A percentile compares a stretch with the other conserved stretches of the same genome.
Conservation (phyloP, 169 alveolate genomes). For the Perkinsus olseni region DNA sequence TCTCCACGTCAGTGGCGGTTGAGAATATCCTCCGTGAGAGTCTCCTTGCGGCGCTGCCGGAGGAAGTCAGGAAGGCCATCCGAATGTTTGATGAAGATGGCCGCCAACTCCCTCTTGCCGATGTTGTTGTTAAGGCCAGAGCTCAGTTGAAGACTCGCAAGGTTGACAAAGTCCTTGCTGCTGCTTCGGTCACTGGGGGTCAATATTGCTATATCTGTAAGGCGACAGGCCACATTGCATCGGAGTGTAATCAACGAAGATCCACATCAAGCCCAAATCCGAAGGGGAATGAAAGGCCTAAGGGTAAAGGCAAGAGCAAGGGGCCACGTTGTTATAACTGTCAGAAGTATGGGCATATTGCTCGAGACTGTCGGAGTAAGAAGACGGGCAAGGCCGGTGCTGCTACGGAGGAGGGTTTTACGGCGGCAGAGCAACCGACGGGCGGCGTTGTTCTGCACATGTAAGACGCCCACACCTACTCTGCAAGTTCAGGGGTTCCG, state of each 20-base stretch:
- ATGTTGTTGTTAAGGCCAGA: not conserved
- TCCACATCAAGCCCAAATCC: not conserved
- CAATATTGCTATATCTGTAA: not conserved
- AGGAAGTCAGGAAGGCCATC: not conserved
- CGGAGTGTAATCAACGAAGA: not conserved
- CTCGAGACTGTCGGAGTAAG: not conserved
- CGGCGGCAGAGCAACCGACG: not conserved
- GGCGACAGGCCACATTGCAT: not conserved
- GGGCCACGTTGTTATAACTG: not conserved
- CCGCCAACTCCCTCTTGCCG: not conserved
- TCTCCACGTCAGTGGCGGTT: not conserved
- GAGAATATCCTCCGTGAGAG: not conserved
- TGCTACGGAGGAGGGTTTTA: not conserved
- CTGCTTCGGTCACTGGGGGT: not conserved
- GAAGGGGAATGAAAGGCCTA: not conserved
- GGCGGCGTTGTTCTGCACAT: not conserved
- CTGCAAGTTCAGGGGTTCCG: not conserved
- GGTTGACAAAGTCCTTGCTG: not conserved
- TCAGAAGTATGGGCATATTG: not conserved
- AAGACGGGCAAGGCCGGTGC: not conserved
- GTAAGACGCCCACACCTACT: not conserved
- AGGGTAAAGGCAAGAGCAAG: not conserved
- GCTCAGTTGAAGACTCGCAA: not conserved
- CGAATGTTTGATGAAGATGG: not conserved
- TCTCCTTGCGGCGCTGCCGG: not conserved